Base-by-base conservation (phyloP, 2,329 filamentous ascomycete genomes). In the Falciphora oryzae region DNA sequence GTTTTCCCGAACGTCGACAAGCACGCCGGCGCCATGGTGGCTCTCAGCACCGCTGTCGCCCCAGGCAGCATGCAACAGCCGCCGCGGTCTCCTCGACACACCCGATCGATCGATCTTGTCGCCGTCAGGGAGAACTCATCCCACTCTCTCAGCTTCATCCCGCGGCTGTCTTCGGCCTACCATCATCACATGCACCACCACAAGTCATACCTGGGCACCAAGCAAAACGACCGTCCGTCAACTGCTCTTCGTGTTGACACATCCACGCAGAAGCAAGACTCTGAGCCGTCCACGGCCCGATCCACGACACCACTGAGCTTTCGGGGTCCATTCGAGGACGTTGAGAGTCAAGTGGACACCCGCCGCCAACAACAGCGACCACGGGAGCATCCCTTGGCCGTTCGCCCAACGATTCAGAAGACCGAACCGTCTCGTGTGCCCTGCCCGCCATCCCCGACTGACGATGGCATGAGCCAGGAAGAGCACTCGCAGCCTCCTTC, bases 1-100 rank as follows among this genome's bases (percentile, higher is more conserved):
- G 67, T 76, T 3, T 87, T 89, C 63, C 78, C 80, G 28, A 85
- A 79, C 63, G 77, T 80, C 13, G 87, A 91, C 71, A 87, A 89
- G 68, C 87, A 89, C 66, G 84, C 83, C 2, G 82, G 83, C 57
- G 81, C 90, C 1, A 86, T 85, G 67, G 80, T 92, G 2, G 85
- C 84, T 4, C 70, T 92, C 31, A 90, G 83, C 72, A 85, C 82
- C 4, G 81, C 86, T 1, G 77, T 83, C 28, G 89, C 84, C 1
- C 82, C 87, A 4, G 90, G 89, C 65, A 86, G 73, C 73, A 81
- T 80, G 69, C 86, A 80, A 13, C 53, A 58, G 70, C 77, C 73
- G 73, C 84, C 73, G 68, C 82, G 69, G 66, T 80, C 72, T 68
- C 81, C 74, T 11, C 80, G 81, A 14, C 78, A 82, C 22, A 77